Evolutionary conservation across 352 stramenopile genomes (phyloP).

Genomic region (Phytophthora hybrid): DNA sequence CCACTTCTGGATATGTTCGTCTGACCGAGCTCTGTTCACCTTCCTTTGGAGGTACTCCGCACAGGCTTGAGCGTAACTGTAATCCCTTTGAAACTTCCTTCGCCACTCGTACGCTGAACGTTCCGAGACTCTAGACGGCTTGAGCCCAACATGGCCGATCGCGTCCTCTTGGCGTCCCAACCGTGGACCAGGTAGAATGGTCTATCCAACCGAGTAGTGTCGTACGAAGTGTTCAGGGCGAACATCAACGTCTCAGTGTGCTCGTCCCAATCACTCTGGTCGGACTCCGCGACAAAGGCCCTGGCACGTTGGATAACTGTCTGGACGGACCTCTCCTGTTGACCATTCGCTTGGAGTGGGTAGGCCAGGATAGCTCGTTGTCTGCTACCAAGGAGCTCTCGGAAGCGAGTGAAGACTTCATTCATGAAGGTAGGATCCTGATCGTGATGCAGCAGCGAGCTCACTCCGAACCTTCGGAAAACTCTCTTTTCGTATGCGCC

Average conservation of each 20-base stretch:
- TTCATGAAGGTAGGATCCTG: conserved; percentile 40
- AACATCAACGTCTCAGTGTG: conserved; percentile 34
- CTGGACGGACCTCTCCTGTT: conserved; percentile 42
- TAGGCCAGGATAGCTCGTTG: conserved; percentile 42
- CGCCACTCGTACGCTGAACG: conserved; percentile 8
- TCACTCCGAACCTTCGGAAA: conserved; percentile 35
- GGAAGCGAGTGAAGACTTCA: conserved; percentile 35
- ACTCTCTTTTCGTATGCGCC: conserved; percentile 36
- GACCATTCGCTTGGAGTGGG: conserved; percentile 41
- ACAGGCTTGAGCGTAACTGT: conserved; percentile 2
- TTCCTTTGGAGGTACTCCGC: conserved; percentile 6
- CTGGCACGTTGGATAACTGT: conserved; percentile 30
- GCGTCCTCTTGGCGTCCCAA: conserved; percentile 21
- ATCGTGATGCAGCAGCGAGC: conserved; percentile 28
- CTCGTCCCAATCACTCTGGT: conserved; percentile 43
- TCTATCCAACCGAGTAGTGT: conserved; percentile 11
- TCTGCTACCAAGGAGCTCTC: conserved; percentile 22
- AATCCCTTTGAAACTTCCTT: background rate
- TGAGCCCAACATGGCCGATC: background rate
- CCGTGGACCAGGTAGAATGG: conserved; percentile 31
- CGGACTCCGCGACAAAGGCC: conserved; percentile 25
- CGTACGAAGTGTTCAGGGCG: conserved; percentile 25
- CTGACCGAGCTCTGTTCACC: background rate
- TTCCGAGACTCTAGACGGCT: background rate
- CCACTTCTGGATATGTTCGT: background rate